phyloP scores from a whole-genome alignment of 257 asterid species.

The Solanum neorickii region DNA sequence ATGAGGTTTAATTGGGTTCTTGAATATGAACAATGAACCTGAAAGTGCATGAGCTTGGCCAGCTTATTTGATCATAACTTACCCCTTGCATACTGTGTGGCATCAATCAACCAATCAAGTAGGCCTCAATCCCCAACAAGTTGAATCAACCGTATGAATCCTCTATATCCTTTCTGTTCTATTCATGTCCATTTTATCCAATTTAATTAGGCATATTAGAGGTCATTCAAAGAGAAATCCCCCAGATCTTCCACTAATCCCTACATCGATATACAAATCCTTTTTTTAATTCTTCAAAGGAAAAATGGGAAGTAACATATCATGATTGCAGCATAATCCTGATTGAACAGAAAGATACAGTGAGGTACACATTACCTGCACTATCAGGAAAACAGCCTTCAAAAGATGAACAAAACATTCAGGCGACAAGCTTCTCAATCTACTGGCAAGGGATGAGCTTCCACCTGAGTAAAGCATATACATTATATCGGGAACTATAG shows the following conservation, averaged over 20 bases:
- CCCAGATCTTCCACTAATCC: not conserved
- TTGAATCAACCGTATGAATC: not conserved
- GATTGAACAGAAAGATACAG: not conserved
- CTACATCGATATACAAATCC: not conserved
- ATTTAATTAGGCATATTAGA: not conserved
- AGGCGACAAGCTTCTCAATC: slow-evolving; percentile 77
- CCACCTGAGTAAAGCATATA: slow-evolving; percentile 43
- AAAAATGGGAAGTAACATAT: not conserved
- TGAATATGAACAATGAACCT: not conserved
- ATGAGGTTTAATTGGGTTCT: not conserved
- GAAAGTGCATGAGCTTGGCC: not conserved
- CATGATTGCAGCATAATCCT: not conserved
- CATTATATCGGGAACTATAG: not conserved
- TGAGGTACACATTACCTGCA: slow-evolving; percentile 74
- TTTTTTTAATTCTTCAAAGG: not conserved
- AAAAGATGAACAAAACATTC: slow-evolving; percentile 84
- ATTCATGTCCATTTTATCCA: not conserved
- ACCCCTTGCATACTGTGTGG: not conserved
- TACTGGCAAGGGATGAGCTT: slow-evolving; percentile 83
- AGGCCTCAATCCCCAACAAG: not conserved
- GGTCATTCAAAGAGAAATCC: not conserved
- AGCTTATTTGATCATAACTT: not conserved
- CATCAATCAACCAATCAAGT: not conserved
- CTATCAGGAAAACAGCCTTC: slow-evolving; percentile 73
- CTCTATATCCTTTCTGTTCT: not conserved